These are phyloP conservation scores for Phoma herbarum DNA, from an alignment of 2,329 filamentous ascomycete genomes.

Conservation along the genomic window DNA sequence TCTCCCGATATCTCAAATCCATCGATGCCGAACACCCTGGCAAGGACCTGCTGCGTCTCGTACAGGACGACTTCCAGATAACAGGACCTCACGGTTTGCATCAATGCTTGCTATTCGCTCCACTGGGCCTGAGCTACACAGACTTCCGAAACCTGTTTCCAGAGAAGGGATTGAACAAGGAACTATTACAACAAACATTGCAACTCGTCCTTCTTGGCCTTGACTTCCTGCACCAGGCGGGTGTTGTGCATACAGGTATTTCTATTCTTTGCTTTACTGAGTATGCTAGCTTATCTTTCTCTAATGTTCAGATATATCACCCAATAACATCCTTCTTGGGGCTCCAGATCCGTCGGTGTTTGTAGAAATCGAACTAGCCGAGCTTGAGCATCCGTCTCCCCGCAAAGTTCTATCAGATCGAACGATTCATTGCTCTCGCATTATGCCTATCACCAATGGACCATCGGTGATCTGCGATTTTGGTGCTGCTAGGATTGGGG, in stretches of 20 bases:
- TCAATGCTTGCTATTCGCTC: slow-evolving; percentile 14
- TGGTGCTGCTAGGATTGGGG: too few species aligned
- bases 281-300: neutral
- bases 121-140: slow-evolving; percentile 5
- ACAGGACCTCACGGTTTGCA: neutral
- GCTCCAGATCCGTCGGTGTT: neutral
- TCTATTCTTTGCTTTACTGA: neutral
- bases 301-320: neutral
- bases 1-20: slow-evolving; percentile 1
- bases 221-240: slow-evolving; percentile 10
- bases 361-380: neutral
- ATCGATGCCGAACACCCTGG: slow-evolving; percentile 7
- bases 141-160: slow-evolving; percentile 7
- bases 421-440: too few species aligned
- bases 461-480: too few species aligned
- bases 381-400: slow-evolving; percentile 9
- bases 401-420: neutral
- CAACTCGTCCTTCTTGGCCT: slow-evolving; percentile 1
- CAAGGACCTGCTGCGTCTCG: slow-evolving; percentile 4
- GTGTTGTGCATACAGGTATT: slow-evolving; percentile 10
- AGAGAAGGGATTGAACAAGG: slow-evolving; percentile 5
- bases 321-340: slow-evolving; percentile 4
- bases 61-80: slow-evolving; percentile 10
- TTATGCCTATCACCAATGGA: too few species aligned
- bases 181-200: slow-evolving; percentile 6